Evolutionary conservation across 2,329 filamentous ascomycete species (phyloP).

Genomic region (Phialemonium atrogriseum): DNA sequence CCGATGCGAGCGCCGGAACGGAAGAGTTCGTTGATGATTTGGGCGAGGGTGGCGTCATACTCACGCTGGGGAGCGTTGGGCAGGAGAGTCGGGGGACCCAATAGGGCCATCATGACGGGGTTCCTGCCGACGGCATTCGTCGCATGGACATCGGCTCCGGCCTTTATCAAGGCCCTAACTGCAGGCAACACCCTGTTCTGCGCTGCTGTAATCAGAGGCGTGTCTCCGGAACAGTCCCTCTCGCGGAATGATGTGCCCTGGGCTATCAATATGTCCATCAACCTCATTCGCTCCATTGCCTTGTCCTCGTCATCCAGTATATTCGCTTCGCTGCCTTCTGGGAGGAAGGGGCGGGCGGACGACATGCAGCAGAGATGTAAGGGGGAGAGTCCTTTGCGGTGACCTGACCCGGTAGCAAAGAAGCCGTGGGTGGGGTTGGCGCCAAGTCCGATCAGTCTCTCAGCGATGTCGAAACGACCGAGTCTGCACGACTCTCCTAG

Average conservation of each 20-base stretch:
- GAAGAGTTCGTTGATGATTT: not conserved
- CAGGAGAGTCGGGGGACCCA: not conserved
- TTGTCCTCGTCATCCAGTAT: constrained; percentile 7
- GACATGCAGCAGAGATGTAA: constrained; percentile 18
- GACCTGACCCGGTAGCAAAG: constrained; percentile 8
- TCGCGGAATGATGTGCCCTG: constrained; percentile 11
- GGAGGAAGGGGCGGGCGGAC: constrained; percentile 9
- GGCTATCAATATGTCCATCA: constrained; percentile 12
- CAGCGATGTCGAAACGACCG: constrained; percentile 13
- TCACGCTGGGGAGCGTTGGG: not conserved
- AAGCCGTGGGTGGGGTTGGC: constrained; percentile 14
- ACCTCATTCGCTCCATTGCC: constrained; percentile 9
- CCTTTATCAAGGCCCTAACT: constrained; percentile 12
- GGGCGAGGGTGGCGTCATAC: not conserved
- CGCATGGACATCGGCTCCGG: constrained; percentile 10
- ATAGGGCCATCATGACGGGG: constrained; percentile 1
- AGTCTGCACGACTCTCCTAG: constrained; percentile 17
- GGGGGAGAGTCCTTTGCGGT: constrained; percentile 13
- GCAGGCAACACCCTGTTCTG: constrained; percentile 12
- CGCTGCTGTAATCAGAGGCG: constrained; percentile 14
- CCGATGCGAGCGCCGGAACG: not conserved
- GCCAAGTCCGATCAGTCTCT: constrained; percentile 14
- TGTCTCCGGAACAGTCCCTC: constrained; percentile 15
- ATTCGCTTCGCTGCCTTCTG: constrained; percentile 1
- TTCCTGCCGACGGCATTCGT: constrained; percentile 2